Base-by-base conservation (phyloP, 306 rosid species). In the Urtica urens region DNA sequence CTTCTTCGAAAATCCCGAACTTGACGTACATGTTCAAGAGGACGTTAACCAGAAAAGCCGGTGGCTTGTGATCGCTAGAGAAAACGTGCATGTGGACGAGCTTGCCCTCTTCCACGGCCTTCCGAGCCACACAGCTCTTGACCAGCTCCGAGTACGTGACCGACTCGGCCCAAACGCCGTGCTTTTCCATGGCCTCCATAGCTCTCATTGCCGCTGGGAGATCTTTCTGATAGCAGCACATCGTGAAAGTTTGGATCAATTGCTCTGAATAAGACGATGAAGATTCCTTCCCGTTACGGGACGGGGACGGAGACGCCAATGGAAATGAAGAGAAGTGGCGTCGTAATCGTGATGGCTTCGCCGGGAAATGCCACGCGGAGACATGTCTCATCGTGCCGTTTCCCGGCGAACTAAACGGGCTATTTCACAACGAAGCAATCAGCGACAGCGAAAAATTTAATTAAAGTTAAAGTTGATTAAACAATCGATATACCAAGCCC, bases 91-190 rank as follows among this genome's bases (percentile, higher is more conserved):
- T 57, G 38, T 83, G 93, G 40, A 88, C 72, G 16, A 71, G 76
- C 51, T 67, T 79, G 0, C 90, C 95, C 54, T 80, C 83, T 12
- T 62, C 62, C 46, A 81, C 63, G 13, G 80, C 86, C 26, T 70
- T 40, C 6, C 59, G 75, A 71, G 71, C 77, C 64, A 88, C 30
- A 56, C 94, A 88, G 57, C 96, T 78, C 72, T 81, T 88, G 59
- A 88, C 68, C 44, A 88, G 90, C 70, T 83, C 81, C 10, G 80
- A 62, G 59, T 83, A 88, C 18, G 85, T 72, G 50, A 83, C 49
- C 3, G 81, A 72, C 55, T 83, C 75, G 0, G 93, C 93, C 46
- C 63, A 52, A 25, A 81, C 43, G 13, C 71, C 65, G 22, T 58
- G 63, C 34, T 53, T 72, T 58, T 78, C 77, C 83, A 88, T 80